phyloP scores from a whole-genome alignment of 129 eudicot species.

The Pseudognaphalium luteoalbum region DNA sequence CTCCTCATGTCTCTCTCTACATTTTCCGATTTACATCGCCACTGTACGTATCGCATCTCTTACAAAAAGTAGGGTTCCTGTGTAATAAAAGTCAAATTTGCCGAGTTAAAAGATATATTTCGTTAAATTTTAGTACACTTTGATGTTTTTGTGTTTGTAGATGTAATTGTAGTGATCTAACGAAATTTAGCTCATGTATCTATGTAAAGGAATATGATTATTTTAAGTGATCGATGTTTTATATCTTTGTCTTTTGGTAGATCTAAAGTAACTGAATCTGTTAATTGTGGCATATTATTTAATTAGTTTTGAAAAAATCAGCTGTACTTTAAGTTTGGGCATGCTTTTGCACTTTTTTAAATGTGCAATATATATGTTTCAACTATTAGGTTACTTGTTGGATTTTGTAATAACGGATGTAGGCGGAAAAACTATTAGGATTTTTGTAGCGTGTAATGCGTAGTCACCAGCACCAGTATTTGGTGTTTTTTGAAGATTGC shows the following conservation, averaged over 20 bases:
- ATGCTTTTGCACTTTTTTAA: constrained; percentile 24
- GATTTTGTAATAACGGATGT: background rate
- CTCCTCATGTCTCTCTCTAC: background rate
- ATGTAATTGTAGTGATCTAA: constrained; percentile 24
- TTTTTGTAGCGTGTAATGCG: background rate
- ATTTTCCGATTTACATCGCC: constrained; percentile 7
- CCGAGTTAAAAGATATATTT: background rate
- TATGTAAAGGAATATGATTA: constrained; percentile 16
- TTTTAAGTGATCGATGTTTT: constrained; percentile 10
- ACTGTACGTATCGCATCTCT: constrained; percentile 15
- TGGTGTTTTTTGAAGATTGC: background rate
- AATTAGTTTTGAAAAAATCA: background rate
- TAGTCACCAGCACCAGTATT: background rate
- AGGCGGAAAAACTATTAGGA: background rate
- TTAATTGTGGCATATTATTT: background rate
- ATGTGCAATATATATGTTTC: constrained; percentile 14
- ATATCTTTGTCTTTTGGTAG: background rate
- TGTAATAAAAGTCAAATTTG: constrained; percentile 14
- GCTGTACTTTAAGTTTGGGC: constrained; percentile 15
- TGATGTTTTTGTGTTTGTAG: constrained; percentile 9
- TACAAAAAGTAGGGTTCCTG: constrained; percentile 24
- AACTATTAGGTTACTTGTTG: constrained; percentile 4
- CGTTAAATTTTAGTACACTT: background rate
- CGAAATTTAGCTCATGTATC: constrained; percentile 5
- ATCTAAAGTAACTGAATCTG: constrained; percentile 29